Base-by-base conservation (phyloP, 1,284 basidiomycete species). In the Pascua guehoae region DNA sequence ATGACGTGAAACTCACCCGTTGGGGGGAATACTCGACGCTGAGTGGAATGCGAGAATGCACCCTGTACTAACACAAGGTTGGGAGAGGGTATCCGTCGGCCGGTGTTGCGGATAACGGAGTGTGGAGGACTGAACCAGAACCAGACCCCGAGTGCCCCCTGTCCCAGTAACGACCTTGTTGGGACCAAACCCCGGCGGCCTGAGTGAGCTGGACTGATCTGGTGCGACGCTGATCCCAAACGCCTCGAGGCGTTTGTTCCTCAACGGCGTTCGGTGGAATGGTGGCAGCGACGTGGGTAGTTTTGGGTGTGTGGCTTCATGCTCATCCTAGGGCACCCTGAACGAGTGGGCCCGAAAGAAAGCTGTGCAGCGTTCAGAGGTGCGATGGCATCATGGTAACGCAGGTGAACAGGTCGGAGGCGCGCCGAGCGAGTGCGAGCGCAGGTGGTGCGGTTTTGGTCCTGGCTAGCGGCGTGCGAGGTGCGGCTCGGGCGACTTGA, bases 361-460 rank as follows among this genome's bases (percentile, higher is more conserved):
- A 64, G n/a, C 52, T 56, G 14, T 66, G 68, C 11, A 53, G 41
- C 9, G 63, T 62, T 3, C 63, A 57, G n/a, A 65, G 24, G 24
- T 32, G 24, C 47, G 45, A 62, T 3, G 64, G 41, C 8, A 54
- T 50, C 18, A 59, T 59, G 12, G 63, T 63, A 0, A 66, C 62
- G 41, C 58, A 49, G 16, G 62, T 63, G 3, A 70, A 61, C 58
- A 70, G 60, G 40, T 61, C 61, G 16, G 63, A 53, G 5, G 67
- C 64, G 37, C 49, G 52, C 8, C 64, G 51, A n/a, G 57, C 58
- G 10, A 55, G 52, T 2, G 37, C 40, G 8, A 61, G 41, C 41
- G n/a, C n/a, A n/a, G n/a, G n/a, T n/a, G n/a, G n/a, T n/a, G n/a
- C n/a, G n/a, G n/a, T n/a, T n/a, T n/a, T n/a, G n/a, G n/a, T n/a